A percentile compares a stretch with the other conserved stretches of the same genome.
Conservation (phyloP, 768 basidiomycete genomes). For the Lyophyllum semitale region DNA sequence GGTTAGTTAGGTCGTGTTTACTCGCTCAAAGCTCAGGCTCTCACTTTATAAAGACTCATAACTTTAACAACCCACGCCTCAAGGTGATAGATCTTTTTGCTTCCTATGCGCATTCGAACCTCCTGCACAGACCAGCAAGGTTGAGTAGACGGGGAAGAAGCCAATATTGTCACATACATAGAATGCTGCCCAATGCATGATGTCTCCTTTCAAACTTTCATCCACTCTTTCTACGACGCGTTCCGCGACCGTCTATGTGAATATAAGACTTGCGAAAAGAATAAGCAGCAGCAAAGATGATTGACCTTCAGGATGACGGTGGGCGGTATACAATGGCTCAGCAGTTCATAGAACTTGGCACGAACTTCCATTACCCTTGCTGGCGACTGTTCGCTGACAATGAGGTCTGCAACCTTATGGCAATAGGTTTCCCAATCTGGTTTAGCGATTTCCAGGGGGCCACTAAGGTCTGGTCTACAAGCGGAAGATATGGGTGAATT, state of each 20-base stretch:
- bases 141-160: neutral
- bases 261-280: neutral
- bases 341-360: conserved; percentile 89
- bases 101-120: conserved; percentile 91
- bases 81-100: conserved; percentile 89
- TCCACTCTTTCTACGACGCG: conserved; percentile 86
- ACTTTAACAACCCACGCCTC: conserved; percentile 98
- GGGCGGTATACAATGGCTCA: conserved; percentile 97
- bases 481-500: neutral
- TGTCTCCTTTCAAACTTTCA: conserved; percentile 85
- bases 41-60: conserved; percentile 88
- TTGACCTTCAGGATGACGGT: conserved; percentile 86
- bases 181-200: conserved; percentile 98
- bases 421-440: conserved; percentile 99
- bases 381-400: conserved; percentile 88
- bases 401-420: conserved; percentile 86
- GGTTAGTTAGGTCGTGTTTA: neutral
- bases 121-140: conserved; percentile 53
- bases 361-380: conserved; percentile 90
- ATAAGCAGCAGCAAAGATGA: neutral
- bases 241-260: conserved; percentile 81
- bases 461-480: conserved; percentile 77
- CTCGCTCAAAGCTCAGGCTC: conserved; percentile 7
- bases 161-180: conserved; percentile 58
- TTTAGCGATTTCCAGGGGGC: conserved; percentile 82